phyloP scores from a whole-genome alignment of 371 early-diverging fungal genomes.

The Mucor velutinosus region DNA sequence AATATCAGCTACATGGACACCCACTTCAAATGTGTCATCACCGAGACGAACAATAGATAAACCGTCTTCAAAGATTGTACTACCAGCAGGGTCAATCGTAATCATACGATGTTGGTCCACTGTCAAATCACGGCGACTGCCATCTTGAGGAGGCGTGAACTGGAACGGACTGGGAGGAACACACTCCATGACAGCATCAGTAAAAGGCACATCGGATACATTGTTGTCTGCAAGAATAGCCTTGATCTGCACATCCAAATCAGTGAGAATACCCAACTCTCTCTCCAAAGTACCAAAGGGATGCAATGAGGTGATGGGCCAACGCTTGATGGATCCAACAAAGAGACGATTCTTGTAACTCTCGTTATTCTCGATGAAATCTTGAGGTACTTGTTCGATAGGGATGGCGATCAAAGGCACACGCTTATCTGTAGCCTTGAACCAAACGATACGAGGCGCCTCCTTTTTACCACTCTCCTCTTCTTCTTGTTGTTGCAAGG shows the following conservation, averaged over 20 bases:
- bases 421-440: constrained; percentile 83
- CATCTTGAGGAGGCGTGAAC: constrained; percentile 31
- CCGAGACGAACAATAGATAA: constrained; percentile 72
- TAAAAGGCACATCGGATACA: constrained; percentile 60
- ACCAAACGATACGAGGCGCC: constrained; percentile 72
- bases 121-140: constrained; percentile 69
- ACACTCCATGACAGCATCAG: constrained; percentile 67
- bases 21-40: constrained; percentile 82
- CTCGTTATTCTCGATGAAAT: constrained; percentile 67
- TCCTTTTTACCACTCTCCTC: constrained; percentile 37
- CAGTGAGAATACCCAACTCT: constrained; percentile 71
- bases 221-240: constrained; percentile 73
- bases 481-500: constrained; percentile 38
- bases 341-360: constrained; percentile 58
- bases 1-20: constrained; percentile 99
- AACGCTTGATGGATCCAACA: constrained; percentile 70
- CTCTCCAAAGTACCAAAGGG: constrained; percentile 73
- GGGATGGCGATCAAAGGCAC: constrained; percentile 81
- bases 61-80: constrained; percentile 87
- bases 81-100: constrained; percentile 24
- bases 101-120: constrained; percentile 18
- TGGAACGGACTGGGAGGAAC: constrained; percentile 50
- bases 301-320: constrained; percentile 72
- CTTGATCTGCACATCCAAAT: constrained; percentile 70
- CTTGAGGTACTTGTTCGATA: constrained; percentile 65